Evolutionary conservation across 1,139 yeast species (phyloP).

Genomic region (Yamadazyma diddensiae): DNA sequence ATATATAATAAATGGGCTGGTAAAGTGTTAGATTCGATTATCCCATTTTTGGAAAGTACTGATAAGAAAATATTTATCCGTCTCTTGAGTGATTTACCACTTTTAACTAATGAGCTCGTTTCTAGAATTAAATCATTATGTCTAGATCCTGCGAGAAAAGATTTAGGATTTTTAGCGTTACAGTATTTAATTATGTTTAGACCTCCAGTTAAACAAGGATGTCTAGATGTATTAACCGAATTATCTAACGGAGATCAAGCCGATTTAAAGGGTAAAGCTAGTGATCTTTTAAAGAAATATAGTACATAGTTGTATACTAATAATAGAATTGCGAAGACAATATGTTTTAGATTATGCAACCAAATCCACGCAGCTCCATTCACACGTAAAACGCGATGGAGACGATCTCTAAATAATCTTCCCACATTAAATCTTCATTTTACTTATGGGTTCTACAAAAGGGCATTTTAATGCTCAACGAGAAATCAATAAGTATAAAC

Average conservation of each 20-base stretch:
- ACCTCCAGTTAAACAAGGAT: constrained; percentile 72
- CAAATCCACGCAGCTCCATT: not conserved
- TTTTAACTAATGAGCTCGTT: constrained; percentile 58
- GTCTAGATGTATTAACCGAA: constrained; percentile 63
- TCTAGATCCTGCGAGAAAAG: constrained; percentile 78
- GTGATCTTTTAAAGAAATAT: constrained; percentile 51
- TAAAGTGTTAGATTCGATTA: constrained; percentile 70
- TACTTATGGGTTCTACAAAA: not conserved
- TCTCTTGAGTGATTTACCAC: constrained; percentile 82
- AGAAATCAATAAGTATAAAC: constrained; percentile 31
- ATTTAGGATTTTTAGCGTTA: constrained; percentile 76
- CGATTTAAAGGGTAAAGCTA: constrained; percentile 55
- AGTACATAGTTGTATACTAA: constrained; percentile 1
- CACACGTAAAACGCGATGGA: not conserved
- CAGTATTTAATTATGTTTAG: constrained; percentile 85
- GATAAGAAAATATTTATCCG: constrained; percentile 82
- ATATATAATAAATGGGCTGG: constrained; percentile 67
- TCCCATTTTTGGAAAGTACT: constrained; percentile 77
- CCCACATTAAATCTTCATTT: not conserved
- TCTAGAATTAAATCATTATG: constrained; percentile 69
- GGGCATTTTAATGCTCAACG: constrained; percentile 20
- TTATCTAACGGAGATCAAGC: constrained; percentile 50
- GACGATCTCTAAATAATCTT: not conserved
- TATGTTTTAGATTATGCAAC: not conserved
- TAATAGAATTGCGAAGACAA: not conserved